Conservation (phyloP, 139 green algal genomes). For the Zygnema circumcarinatum region DNA sequence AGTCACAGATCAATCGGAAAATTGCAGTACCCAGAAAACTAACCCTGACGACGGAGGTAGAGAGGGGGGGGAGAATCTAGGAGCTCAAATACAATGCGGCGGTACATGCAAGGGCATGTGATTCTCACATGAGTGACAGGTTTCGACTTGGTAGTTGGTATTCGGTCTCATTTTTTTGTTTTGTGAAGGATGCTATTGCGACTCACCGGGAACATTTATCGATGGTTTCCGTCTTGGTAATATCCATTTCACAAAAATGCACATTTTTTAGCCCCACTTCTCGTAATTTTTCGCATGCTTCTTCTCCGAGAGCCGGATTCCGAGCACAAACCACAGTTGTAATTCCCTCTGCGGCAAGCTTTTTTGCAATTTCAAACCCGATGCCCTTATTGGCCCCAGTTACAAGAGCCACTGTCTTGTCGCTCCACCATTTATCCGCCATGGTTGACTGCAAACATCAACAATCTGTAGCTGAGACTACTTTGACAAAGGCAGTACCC, state of each 20-base stretch:
- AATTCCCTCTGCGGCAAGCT: conserved; percentile 50
- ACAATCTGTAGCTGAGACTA: conserved; percentile 13
- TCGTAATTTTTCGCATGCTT: conserved; percentile 58
- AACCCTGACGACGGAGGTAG: too few relatives aligned
- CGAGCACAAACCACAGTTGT: conserved; percentile 39
- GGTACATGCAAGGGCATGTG: too few relatives aligned
- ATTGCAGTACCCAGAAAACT: too few relatives aligned
- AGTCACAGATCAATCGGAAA: too few relatives aligned
- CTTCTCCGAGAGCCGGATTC: conserved; percentile 39
- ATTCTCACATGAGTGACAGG: too few relatives aligned
- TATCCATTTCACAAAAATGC: conserved; percentile 56
- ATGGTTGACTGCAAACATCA: background rate
- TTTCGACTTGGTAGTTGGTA: too few relatives aligned
- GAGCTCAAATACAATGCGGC: too few relatives aligned
- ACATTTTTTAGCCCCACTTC: conserved; percentile 38
- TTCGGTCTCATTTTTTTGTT: too few relatives aligned
- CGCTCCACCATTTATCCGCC: conserved; percentile 38
- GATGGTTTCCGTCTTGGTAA: conserved; percentile 49
- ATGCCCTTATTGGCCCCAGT: conserved; percentile 62
- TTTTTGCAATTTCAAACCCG: conserved; percentile 56
- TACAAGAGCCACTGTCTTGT: conserved; percentile 47
- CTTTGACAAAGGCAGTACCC: background rate
- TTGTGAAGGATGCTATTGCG: too few relatives aligned
- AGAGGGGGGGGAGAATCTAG: too few relatives aligned
- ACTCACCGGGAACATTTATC: conserved; percentile 40